phyloP scores from a whole-genome alignment of 2,329 filamentous ascomycete species.

The Neocatenulostroma microsporum region DNA sequence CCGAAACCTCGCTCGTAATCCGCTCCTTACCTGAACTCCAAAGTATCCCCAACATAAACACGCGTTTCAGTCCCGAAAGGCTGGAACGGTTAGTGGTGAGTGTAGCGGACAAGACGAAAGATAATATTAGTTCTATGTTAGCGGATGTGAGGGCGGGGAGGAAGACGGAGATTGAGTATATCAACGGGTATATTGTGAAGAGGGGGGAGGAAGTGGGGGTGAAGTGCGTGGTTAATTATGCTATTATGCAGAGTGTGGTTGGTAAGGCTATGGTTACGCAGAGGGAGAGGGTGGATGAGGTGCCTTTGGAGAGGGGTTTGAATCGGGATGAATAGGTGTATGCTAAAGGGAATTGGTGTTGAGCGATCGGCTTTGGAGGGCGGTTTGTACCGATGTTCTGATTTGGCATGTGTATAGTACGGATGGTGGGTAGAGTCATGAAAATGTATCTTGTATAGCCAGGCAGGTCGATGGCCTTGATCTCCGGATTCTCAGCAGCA shows the following conservation, averaged over 20 bases:
- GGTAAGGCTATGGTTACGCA: slow-evolving; percentile 52
- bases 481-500: no score
- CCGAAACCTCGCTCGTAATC: slow-evolving; percentile 67
- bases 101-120: slow-evolving; percentile 47
- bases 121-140: slow-evolving; percentile 60
- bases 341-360: no score
- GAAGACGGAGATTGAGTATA: slow-evolving; percentile 69
- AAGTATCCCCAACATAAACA: slow-evolving; percentile 50
- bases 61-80: slow-evolving; percentile 53
- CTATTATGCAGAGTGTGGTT: slow-evolving; percentile 64
- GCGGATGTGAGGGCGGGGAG: slow-evolving; percentile 53
- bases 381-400: no score
- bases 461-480: no score
- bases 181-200: slow-evolving; percentile 80
- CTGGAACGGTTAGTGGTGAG: slow-evolving; percentile 52
- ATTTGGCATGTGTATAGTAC: no score
- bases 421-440: no score
- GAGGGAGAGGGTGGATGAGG: slow-evolving; percentile 32
- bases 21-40: slow-evolving; percentile 65
- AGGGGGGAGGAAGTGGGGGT: slow-evolving; percentile 66
- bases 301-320: slow-evolving; percentile 32
- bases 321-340: no score
- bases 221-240: slow-evolving; percentile 62
- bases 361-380: no score
- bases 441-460: no score